Evolutionary conservation across 2,329 filamentous ascomycete genomes (phyloP).

Genomic region (Clarireedia homoeocarpa): DNA sequence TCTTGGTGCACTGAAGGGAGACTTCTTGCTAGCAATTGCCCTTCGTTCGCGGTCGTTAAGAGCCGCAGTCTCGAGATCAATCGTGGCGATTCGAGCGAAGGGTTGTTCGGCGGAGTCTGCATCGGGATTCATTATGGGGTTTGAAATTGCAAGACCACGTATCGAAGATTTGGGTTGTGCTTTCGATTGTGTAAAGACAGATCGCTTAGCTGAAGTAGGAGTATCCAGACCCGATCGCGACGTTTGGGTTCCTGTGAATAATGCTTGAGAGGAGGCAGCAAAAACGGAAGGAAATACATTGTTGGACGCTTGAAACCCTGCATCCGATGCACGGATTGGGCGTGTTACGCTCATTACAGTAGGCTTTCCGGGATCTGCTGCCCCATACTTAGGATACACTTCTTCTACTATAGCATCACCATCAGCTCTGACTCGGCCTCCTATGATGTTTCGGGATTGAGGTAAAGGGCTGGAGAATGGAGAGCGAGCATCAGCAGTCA

Average conservation of each 20-base stretch:
- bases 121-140: constrained; percentile 19
- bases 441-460: constrained; percentile 16
- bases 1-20: constrained; percentile 18
- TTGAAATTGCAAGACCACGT: constrained; percentile 26
- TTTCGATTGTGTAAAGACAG: no score
- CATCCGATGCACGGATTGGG: no score
- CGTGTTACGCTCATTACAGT: no score
- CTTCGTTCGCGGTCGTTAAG: constrained; percentile 26
- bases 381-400: no score
- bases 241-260: constrained; percentile 2
- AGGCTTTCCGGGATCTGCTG: no score
- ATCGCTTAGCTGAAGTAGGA: constrained; percentile 18
- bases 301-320: constrained; percentile 24
- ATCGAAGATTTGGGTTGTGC: constrained; percentile 19
- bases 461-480: constrained; percentile 23
- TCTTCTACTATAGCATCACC: neutral
- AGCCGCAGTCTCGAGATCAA: constrained; percentile 27
- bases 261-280: constrained; percentile 10
- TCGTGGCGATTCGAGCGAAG: constrained; percentile 26
- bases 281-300: constrained; percentile 21
- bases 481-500: constrained; percentile 26
- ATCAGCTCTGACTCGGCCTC: neutral
- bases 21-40: constrained; percentile 18
- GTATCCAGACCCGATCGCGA: neutral
- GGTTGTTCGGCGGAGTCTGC: constrained; percentile 12